Evolutionary conservation across 306 rosid genomes (phyloP).

Genomic region (Fagus crenata): DNA sequence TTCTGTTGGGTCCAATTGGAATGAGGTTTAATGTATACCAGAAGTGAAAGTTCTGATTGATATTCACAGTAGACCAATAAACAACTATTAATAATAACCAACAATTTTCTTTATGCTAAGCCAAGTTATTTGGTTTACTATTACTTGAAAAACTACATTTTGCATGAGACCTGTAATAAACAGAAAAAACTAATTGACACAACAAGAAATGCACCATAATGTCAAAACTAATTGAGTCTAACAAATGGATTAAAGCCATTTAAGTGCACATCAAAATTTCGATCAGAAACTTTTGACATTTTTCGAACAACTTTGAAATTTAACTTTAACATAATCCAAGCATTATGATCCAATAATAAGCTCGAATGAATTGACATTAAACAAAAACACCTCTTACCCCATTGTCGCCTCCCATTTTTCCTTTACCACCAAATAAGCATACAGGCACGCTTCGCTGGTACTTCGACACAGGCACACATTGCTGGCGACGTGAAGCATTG

Average conservation of each 20-base stretch:
- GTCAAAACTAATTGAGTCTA: too few species aligned
- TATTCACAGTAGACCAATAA: neutral
- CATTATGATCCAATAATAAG: conserved; percentile 12
- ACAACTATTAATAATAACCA: neutral
- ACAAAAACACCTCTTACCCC: conserved; percentile 41
- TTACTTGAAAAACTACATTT: neutral
- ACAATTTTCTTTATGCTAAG: neutral
- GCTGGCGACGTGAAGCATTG: conserved; percentile 30
- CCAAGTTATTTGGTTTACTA: neutral
- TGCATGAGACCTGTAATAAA: neutral
- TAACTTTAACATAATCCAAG: neutral
- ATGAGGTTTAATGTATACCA: neutral
- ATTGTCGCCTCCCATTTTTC: conserved; percentile 44
- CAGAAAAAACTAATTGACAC: neutral
- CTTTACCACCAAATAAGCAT: conserved; percentile 56
- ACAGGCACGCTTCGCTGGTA: conserved; percentile 36
- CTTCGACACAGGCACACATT: conserved; percentile 32
- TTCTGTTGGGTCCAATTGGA: neutral
- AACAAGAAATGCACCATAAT: neutral
- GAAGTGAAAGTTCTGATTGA: neutral
- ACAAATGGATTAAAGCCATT: neutral
- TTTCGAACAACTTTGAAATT: conserved; percentile 14
- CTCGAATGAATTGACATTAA: conserved; percentile 1
- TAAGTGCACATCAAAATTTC: neutral
- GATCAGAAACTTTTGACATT: neutral